Percentiles rank a stretch among this genome's conserved stretches.
Evolutionary conservation across 2,329 filamentous ascomycete genomes (phyloP).

Genomic region (Colletotrichum sp.): DNA sequence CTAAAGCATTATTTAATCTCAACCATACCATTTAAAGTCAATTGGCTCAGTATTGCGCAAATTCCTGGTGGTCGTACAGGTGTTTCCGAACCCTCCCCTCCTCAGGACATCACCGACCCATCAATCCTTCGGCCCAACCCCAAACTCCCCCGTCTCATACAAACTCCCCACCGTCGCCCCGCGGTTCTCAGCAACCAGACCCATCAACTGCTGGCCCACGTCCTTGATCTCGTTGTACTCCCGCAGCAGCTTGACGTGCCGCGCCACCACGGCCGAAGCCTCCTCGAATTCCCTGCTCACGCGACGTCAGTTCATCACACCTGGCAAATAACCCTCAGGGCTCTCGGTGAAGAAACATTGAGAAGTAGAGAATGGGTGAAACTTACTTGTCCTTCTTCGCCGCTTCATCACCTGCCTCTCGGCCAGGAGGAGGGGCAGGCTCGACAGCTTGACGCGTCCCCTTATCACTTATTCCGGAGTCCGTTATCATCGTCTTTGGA

Average conservation of each 20-base stretch:
- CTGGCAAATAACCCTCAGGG: rapidly evolving
- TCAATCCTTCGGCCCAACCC: conserved; percentile 31
- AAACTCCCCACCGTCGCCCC: conserved; percentile 33
- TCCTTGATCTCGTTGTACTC: conserved; percentile 44
- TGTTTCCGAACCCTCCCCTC: too few relatives aligned
- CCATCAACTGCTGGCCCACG: conserved; percentile 41
- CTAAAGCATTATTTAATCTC: too few relatives aligned
- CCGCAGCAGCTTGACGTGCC: conserved; percentile 25
- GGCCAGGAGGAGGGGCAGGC: not conserved
- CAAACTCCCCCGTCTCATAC: conserved; percentile 34
- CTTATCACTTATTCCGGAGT: rapidly evolving
- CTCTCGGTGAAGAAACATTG: rapidly evolving
- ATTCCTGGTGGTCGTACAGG: too few relatives aligned
- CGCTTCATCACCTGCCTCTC: rapidly evolving
- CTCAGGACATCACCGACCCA: not conserved
- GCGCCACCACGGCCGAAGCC: conserved; percentile 1
- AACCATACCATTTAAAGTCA: too few relatives aligned
- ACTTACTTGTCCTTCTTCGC: not conserved
- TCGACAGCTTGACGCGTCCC: not conserved
- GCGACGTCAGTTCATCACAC: rapidly evolving
- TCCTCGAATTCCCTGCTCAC: not conserved
- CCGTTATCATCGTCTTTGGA: rapidly evolving
- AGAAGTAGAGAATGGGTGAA: rapidly evolving
- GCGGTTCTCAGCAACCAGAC: conserved; percentile 39
- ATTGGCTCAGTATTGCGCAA: too few relatives aligned